A percentile compares a stretch with the other conserved stretches of the same genome.
These are phyloP conservation scores for Cryptococcus floricola DNA, from an alignment of 1,284 basidiomycete genomes.

Conservation along the genomic window DNA sequence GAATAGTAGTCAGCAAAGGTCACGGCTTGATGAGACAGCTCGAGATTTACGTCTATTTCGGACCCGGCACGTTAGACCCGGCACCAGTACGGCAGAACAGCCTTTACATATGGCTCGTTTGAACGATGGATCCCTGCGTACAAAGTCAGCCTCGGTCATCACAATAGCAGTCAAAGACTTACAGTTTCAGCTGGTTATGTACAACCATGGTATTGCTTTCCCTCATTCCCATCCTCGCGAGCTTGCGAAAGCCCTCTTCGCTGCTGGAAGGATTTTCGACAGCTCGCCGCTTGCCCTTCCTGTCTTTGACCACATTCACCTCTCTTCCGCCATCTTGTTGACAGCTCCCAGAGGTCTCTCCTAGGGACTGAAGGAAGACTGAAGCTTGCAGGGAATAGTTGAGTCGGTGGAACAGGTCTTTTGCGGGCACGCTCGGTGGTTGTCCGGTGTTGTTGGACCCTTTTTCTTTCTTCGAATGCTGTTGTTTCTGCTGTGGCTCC, in stretches of 20 bases:
- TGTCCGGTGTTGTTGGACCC: background rate
- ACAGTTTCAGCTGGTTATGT: slow-evolving; percentile 45
- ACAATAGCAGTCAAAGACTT: slow-evolving; percentile 1
- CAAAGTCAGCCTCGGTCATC: background rate
- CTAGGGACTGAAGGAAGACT: slow-evolving; percentile 34
- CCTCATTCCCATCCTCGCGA: slow-evolving; percentile 30
- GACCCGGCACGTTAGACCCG: slow-evolving; percentile 35
- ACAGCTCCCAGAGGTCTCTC: background rate
- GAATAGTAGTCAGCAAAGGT: background rate
- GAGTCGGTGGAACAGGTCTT: slow-evolving; percentile 41
- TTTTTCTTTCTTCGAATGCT: background rate
- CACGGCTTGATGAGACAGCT: background rate
- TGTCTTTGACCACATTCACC: slow-evolving; percentile 6
- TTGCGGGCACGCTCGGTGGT: slow-evolving; percentile 27
- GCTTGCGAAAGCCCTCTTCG: slow-evolving; percentile 8
- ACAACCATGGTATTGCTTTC: slow-evolving; percentile 31
- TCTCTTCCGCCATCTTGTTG: background rate
- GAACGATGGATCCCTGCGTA: slow-evolving; percentile 34
- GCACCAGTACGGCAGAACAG: slow-evolving; percentile 40
- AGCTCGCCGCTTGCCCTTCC: slow-evolving; percentile 21
- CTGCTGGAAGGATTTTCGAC: slow-evolving; percentile 2
- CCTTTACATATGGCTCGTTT: slow-evolving; percentile 34
- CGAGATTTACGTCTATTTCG: slow-evolving; percentile 33
- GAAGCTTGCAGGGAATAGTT: slow-evolving; percentile 43
- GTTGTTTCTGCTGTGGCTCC: background rate